Base-by-base conservation (phyloP, 2,329 filamentous ascomycete species). In the Malbranchea cinnamomea region DNA sequence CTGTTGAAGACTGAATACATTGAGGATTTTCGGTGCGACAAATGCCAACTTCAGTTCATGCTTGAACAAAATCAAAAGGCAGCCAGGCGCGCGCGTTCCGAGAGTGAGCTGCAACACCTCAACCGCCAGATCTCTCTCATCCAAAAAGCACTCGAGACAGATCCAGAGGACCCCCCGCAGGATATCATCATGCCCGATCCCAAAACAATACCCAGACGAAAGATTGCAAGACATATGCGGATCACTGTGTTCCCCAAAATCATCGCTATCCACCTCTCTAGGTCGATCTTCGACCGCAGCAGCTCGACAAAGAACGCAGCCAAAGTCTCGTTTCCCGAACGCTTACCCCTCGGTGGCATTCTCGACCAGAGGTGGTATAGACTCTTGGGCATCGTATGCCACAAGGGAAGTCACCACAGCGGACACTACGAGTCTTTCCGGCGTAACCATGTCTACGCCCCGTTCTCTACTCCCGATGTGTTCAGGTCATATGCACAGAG, bases 341-440 rank as follows among this genome's bases (percentile, higher is more conserved):
- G 68, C n/a, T 56, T 98, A 2, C 72, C 80, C 0, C 61, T 98
- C 3, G 89, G 89, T 1, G 74, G 83, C 1, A 60, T 95, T 14
- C 57, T 89, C 24, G 69, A 78, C 33, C 74, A 78, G 46, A 78
- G 74, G 39, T 78, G 71, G 48, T 98, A 94, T 56, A 82, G 76
- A 44, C 64, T 98, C 4, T 67, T 92, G 0, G 83, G 78, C 8
- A 71, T 92, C 20, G 83, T 98, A 20, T 92, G 82, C 13, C 89
- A 98, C 50, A 92, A 92, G 47, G 89, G 89, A 21, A 91, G 81
- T 38, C 89, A 98, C 51, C 78, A 93, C 48, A 93, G 84, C 45
- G 89, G 89, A 1, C 89, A 98, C 50, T 98, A 98, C 57, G 89
- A 98, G 53, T 87, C 84, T 1, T 95, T 95, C 53, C 71, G 89